These are phyloP conservation scores for Clavaria fumosa DNA, from an alignment of 768 basidiomycete genomes.

Conservation along the genomic window DNA sequence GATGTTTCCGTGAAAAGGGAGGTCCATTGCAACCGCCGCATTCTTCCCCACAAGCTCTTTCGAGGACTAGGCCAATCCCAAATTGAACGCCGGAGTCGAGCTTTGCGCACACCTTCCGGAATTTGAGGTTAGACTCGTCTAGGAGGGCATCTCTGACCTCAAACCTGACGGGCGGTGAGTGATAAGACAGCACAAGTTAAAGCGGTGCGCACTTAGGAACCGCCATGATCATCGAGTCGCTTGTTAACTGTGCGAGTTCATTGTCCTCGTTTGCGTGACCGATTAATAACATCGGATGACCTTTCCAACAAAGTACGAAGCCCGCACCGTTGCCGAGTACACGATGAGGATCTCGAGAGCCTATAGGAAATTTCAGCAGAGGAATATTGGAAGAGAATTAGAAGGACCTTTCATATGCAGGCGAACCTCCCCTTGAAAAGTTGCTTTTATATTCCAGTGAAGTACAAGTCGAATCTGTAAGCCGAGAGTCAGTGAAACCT, in stretches of 20 bases:
- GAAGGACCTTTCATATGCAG: conserved; percentile 71
- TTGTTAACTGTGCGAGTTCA: conserved; percentile 72
- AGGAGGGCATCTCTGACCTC: not conserved
- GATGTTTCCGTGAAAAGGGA: conserved; percentile 62
- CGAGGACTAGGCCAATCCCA: conserved; percentile 70
- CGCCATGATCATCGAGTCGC: conserved; percentile 66
- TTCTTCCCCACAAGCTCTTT: conserved; percentile 62
- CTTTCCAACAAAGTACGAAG: conserved; percentile 75
- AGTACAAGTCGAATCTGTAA: conserved; percentile 56
- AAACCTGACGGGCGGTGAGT: not conserved
- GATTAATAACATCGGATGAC: conserved; percentile 53
- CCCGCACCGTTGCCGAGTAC: conserved; percentile 63
- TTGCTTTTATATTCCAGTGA: conserved; percentile 63
- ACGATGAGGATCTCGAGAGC: conserved; percentile 68
- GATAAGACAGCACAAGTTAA: conserved; percentile 11
- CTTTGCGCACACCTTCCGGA: conserved; percentile 69
- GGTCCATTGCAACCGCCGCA: conserved; percentile 48
- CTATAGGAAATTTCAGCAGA: conserved; percentile 23
- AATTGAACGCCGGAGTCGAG: conserved; percentile 74
- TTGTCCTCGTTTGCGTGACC: conserved; percentile 53
- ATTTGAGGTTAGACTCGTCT: conserved; percentile 15
- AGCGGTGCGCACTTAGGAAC: conserved; percentile 62
- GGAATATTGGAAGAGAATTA: not conserved
- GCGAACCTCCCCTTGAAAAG: conserved; percentile 58
- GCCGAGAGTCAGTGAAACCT: conserved; percentile 3